Conservation (phyloP, 148 eudicot species). For the Cornus suecica region DNA sequence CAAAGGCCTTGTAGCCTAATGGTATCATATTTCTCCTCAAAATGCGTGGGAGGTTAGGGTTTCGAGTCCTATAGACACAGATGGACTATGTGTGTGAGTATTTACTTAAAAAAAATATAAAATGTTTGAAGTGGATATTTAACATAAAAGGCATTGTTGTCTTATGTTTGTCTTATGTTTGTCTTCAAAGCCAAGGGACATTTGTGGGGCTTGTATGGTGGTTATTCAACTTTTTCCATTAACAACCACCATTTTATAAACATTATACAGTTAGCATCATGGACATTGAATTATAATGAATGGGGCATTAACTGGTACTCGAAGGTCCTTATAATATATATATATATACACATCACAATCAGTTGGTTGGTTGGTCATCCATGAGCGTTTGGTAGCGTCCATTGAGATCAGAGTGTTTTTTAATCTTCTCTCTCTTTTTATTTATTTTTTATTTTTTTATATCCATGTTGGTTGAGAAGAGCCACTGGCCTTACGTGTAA, state of each 20-base stretch:
- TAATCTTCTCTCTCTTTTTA: neutral
- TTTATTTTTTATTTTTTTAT: neutral
- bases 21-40: too few relatives aligned
- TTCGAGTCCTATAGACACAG: too few relatives aligned
- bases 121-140: too few relatives aligned
- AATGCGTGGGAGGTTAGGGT: too few relatives aligned
- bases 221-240: neutral
- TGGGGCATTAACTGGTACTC: neutral
- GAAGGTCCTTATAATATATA: neutral
- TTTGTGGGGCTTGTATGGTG: neutral
- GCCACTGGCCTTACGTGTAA: neutral
- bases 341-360: neutral
- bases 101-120: too few relatives aligned
- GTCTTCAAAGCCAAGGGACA: conserved; percentile 7
- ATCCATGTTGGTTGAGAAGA: neutral
- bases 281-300: too few relatives aligned
- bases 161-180: conserved; percentile 5
- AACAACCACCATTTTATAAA: conserved; percentile 5
- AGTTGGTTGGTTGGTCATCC: neutral
- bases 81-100: too few relatives aligned
- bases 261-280: too few relatives aligned
- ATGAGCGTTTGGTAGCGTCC: neutral
- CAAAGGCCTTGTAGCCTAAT: too few relatives aligned
- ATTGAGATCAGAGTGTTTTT: neutral
- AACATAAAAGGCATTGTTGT: too few relatives aligned